Percentiles rank a stretch among this genome's conserved stretches.
Evolutionary conservation across 768 basidiomycete species (phyloP).

Genomic region (Cubamyces sp.): DNA sequence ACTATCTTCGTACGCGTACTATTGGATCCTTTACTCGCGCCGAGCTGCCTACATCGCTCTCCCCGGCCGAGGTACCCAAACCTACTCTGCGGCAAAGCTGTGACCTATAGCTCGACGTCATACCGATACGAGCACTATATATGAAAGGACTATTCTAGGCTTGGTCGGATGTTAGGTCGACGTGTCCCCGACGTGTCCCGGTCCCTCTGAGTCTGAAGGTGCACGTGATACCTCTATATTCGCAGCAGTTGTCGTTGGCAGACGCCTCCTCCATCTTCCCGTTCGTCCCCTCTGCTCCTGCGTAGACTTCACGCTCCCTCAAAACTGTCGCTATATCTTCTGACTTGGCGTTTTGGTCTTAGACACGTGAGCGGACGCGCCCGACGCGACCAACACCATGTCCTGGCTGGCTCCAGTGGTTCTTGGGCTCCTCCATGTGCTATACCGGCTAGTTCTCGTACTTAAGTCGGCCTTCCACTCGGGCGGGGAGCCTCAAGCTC

Average conservation of each 20-base stretch:
- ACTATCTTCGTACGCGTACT: no score
- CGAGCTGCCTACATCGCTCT: no score
- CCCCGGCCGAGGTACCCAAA: no score
- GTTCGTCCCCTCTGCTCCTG: background rate
- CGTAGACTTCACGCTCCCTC: background rate
- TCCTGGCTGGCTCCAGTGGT: slow-evolving; percentile 48
- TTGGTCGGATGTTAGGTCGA: no score
- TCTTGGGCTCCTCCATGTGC: slow-evolving; percentile 60
- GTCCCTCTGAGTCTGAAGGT: background rate
- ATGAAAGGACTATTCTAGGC: no score
- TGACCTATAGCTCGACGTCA: background rate
- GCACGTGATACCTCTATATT: background rate
- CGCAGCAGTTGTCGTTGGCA: slow-evolving; percentile 7
- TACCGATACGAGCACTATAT: no score
- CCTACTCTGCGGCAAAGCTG: background rate
- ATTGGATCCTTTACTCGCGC: no score
- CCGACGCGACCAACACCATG: slow-evolving; percentile 40
- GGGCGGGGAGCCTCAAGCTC: slow-evolving; percentile 47
- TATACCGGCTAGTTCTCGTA: slow-evolving; percentile 52
- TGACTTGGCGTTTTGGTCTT: background rate
- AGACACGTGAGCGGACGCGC: slow-evolving; percentile 20
- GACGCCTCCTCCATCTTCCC: background rate
- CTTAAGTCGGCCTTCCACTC: slow-evolving; percentile 39
- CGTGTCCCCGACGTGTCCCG: no score
- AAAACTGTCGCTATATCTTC: background rate